These are phyloP conservation scores for Trichosporon coremiiforme DNA, from an alignment of 1,284 basidiomycete genomes.

Conservation along the genomic window DNA sequence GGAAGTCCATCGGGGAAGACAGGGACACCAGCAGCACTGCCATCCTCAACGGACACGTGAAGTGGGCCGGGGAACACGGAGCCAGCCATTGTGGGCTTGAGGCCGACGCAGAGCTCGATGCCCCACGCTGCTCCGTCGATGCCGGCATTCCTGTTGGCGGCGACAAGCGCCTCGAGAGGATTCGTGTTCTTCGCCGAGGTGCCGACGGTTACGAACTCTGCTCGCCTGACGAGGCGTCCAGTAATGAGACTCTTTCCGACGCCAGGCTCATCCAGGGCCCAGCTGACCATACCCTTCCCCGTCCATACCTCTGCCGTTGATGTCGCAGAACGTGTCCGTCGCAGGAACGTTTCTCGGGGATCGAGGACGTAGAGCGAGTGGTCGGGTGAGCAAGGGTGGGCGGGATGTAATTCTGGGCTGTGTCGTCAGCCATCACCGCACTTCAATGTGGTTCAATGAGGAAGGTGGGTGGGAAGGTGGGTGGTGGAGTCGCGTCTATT, in stretches of 20 bases:
- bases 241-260: conserved; percentile 52
- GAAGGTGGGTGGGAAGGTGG: no score
- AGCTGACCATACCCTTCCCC: conserved; percentile 50
- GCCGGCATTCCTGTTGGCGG: conserved; percentile 23
- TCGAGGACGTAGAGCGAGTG: conserved; percentile 52
- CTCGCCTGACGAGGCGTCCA: conserved; percentile 39
- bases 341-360: conserved; percentile 50
- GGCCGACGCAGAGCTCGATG: conserved; percentile 47
- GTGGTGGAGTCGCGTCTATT: conserved; percentile 14
- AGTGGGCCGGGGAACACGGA: conserved; percentile 27
- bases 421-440: conserved; percentile 1
- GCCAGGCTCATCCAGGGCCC: conserved; percentile 49
- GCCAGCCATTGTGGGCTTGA: conserved; percentile 34
- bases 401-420: conserved; percentile 52
- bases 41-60: conserved; percentile 28
- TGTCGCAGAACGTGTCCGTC: conserved; percentile 36
- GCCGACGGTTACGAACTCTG: conserved; percentile 20
- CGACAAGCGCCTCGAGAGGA: conserved; percentile 42
- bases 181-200: conserved; percentile 27
- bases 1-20: conserved; percentile 13
- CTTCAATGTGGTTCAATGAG: background rate
- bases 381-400: conserved; percentile 40
- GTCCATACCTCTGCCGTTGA: conserved; percentile 49
- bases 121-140: conserved; percentile 41
- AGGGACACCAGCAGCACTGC: conserved; percentile 5